Evolutionary conservation across 495 filamentous ascomycete genomes (phyloP).

Genomic region (Neurospora sp.): DNA sequence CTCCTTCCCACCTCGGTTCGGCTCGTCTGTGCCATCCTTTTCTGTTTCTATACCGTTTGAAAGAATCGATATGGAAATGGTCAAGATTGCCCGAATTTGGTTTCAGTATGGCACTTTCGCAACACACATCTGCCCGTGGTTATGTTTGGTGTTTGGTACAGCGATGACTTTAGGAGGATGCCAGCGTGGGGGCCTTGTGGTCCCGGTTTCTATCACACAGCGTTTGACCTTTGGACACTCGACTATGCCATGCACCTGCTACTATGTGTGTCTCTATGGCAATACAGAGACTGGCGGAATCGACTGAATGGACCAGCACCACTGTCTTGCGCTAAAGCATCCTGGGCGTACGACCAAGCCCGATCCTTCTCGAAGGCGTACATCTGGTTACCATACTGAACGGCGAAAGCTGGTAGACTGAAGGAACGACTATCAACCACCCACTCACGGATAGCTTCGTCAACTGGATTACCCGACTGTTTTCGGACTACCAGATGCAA

Average conservation of each 20-base stretch:
- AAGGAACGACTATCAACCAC: neutral
- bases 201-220: neutral
- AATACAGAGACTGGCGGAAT: neutral
- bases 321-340: neutral
- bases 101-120: neutral
- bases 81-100: neutral
- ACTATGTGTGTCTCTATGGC: neutral
- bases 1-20: neutral
- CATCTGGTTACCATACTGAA: neutral
- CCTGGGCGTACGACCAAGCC: neutral
- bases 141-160: neutral
- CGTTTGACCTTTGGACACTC: neutral
- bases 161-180: neutral
- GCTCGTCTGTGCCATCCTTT: neutral
- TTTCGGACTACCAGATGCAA: neutral
- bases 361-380: neutral
- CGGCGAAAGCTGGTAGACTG: neutral
- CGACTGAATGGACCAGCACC: neutral
- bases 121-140: neutral
- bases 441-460: neutral
- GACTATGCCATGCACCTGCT: neutral
- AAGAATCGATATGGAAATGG: neutral
- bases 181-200: neutral
- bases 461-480: neutral
- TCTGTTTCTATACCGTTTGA: neutral